Percentiles rank a stretch among this genome's conserved stretches.
These are phyloP conservation scores for Pythium oligandrum DNA, from an alignment of 352 stramenopile genomes.

Conservation along the genomic window DNA sequence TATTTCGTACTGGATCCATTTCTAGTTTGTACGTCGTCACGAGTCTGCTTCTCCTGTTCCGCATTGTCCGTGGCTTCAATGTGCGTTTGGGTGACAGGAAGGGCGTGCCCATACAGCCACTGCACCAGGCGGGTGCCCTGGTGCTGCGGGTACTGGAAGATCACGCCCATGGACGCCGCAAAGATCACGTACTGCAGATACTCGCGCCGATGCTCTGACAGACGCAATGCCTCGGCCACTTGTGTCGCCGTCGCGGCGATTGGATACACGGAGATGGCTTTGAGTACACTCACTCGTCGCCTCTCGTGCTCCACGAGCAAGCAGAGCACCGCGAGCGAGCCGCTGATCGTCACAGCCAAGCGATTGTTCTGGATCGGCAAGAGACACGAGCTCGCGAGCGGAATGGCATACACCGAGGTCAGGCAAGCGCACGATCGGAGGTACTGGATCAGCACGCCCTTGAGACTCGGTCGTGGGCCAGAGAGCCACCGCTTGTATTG, in stretches of 20 bases:
- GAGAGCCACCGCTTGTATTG: constrained; percentile 64
- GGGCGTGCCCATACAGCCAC: constrained; percentile 4
- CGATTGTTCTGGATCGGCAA: constrained; percentile 27
- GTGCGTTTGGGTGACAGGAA: neutral
- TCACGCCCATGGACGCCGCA: constrained; percentile 26
- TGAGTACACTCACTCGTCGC: constrained; percentile 48
- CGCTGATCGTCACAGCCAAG: constrained; percentile 28
- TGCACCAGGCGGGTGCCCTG: constrained; percentile 9
- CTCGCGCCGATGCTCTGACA: constrained; percentile 15
- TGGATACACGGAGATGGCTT: constrained; percentile 52
- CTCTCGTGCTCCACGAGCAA: constrained; percentile 47
- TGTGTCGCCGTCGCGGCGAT: constrained; percentile 26
- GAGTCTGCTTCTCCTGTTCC: neutral
- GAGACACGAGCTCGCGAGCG: constrained; percentile 45
- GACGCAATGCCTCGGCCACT: constrained; percentile 14
- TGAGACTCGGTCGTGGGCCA: constrained; percentile 38
- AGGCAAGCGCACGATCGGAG: constrained; percentile 53
- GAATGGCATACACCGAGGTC: constrained; percentile 57
- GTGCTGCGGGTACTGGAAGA: constrained; percentile 4
- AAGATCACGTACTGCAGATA: constrained; percentile 38
- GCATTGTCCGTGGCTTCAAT: neutral
- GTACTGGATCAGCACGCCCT: constrained; percentile 34
- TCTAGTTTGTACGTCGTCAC: no score
- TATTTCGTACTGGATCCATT: no score
- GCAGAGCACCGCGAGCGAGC: constrained; percentile 34